Conservation (phyloP, 2,329 filamentous ascomycete species). For the Paracamarosporium sp. region DNA sequence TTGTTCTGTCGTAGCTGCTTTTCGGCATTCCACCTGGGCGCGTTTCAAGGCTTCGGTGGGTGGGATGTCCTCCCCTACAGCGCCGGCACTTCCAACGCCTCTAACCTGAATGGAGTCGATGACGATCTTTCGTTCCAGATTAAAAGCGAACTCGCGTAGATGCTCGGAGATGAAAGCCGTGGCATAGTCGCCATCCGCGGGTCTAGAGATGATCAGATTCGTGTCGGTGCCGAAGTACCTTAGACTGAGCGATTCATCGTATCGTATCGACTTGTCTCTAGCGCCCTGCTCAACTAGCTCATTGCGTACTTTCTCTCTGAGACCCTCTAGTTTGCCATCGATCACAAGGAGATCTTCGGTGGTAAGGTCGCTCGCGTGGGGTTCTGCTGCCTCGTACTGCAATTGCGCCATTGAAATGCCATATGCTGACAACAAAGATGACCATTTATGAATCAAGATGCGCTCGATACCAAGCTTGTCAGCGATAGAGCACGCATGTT, state of each 20-base stretch:
- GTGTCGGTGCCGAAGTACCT: conserved; percentile 86
- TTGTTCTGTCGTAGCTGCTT: conserved; percentile 1
- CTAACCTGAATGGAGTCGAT: conserved; percentile 54
- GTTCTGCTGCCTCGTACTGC: conserved; percentile 70
- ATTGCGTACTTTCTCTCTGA: conserved; percentile 53
- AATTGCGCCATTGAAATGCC: conserved; percentile 83
- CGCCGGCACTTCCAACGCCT: conserved; percentile 26
- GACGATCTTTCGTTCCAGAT: conserved; percentile 51
- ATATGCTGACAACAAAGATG: conserved; percentile 84
- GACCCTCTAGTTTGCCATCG: not conserved
- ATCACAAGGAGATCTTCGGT: conserved; percentile 26
- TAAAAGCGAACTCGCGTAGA: conserved; percentile 88
- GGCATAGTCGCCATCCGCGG: conserved; percentile 78
- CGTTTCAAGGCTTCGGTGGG: conserved; percentile 7
- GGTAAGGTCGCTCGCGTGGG: conserved; percentile 50
- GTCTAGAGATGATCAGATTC: conserved; percentile 81
- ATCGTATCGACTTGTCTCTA: too few species aligned
- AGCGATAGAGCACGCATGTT: conserved; percentile 88
- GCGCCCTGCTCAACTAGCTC: conserved; percentile 70
- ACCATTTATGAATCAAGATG: conserved; percentile 83
- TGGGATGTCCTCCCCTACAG: too few species aligned
- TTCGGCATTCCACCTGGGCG: conserved; percentile 5
- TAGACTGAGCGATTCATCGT: conserved; percentile 92
- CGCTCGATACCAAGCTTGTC: conserved; percentile 79
- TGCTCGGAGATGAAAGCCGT: conserved; percentile 82